Evolutionary conservation across 305 asterid genomes (phyloP).

Genomic region (Nicotiana rustica): DNA sequence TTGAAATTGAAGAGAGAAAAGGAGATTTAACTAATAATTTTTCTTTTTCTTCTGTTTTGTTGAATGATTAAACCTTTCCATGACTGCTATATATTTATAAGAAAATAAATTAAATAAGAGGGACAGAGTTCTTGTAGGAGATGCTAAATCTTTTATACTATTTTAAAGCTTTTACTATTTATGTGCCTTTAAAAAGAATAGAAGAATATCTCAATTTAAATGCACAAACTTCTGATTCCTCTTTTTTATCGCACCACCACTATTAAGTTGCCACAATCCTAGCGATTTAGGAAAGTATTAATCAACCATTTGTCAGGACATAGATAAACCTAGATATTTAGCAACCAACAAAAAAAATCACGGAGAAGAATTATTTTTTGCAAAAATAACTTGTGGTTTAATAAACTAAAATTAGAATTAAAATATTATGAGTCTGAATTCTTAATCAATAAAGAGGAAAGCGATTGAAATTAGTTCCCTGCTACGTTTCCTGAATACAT

Average conservation of each 20-base stretch:
- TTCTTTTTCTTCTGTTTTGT: neutral
- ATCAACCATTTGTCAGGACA: neutral
- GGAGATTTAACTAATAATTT: too few relatives aligned
- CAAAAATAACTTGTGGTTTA: neutral
- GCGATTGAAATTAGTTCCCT: too few relatives aligned
- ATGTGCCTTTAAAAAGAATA: neutral
- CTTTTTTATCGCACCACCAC: neutral
- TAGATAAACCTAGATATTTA: too few relatives aligned
- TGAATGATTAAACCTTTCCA: neutral
- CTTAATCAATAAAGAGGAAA: too few relatives aligned
- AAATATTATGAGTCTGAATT: neutral
- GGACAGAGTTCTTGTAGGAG: constrained; percentile 13
- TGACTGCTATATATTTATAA: neutral
- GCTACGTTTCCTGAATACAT: too few relatives aligned
- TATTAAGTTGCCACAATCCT: neutral
- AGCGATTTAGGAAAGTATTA: neutral
- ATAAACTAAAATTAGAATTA: too few relatives aligned
- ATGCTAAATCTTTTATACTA: neutral
- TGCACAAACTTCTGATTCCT: neutral
- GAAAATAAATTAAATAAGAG: neutral
- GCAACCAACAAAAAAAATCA: neutral
- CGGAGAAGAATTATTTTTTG: neutral
- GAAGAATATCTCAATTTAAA: neutral
- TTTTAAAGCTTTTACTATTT: constrained; percentile 1
- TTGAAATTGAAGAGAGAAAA: neutral